A percentile compares a stretch with the other conserved stretches of the same genome.
Conservation (phyloP, 208 protist genomes). For the Balamuthia mandrillaris region DNA sequence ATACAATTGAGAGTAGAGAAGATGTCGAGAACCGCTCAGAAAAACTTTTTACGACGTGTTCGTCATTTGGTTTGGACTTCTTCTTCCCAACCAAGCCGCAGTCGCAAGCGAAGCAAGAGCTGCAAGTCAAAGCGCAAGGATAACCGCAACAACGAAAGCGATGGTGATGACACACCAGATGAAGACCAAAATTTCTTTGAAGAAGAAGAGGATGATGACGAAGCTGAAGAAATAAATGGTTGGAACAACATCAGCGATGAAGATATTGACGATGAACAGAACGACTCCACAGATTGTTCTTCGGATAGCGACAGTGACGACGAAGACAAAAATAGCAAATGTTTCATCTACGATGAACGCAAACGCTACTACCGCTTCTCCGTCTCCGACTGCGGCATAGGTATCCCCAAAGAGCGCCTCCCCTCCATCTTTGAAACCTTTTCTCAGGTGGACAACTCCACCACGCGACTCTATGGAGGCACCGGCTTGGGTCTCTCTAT, state of each 20-base stretch:
- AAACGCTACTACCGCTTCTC: neutral
- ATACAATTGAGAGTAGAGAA: too few species aligned
- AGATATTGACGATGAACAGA: neutral
- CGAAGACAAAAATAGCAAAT: neutral
- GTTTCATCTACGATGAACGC: neutral
- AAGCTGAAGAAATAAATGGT: neutral
- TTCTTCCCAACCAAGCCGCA: too few species aligned
- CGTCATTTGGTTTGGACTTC: too few species aligned
- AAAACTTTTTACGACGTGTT: too few species aligned
- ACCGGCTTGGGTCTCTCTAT: constrained; percentile 64
- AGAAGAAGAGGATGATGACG: neutral
- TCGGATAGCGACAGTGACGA: neutral
- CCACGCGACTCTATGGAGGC: constrained; percentile 57
- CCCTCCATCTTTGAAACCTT: constrained; percentile 60
- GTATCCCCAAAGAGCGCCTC: constrained; percentile 54
- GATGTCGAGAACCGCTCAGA: too few species aligned
- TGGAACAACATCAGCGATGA: neutral
- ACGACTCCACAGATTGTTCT: neutral
- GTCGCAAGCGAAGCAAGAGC: too few species aligned
- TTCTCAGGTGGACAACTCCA: constrained; percentile 48
- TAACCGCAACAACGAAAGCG: too few species aligned
- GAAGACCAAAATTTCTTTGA: neutral
- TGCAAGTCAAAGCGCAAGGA: too few species aligned
- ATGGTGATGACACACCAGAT: too few species aligned
- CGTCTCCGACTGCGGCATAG: constrained; percentile 61